Percentiles rank a stretch among this genome's conserved stretches.
Evolutionary conservation across 1,284 basidiomycete species (phyloP).

Genomic region (Volvariella volvacea): DNA sequence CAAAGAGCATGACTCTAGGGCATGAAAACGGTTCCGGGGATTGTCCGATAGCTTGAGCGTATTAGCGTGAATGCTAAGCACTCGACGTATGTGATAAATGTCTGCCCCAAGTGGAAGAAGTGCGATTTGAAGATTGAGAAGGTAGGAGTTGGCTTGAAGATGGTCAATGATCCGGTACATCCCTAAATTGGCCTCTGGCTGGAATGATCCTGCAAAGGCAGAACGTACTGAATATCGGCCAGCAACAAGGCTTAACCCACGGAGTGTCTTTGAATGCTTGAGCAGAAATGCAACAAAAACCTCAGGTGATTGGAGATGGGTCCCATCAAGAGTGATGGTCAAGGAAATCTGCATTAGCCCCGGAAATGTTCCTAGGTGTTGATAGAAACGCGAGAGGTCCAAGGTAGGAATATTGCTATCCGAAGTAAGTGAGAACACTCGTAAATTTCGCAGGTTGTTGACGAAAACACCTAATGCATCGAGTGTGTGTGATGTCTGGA

Average conservation of each 20-base stretch:
- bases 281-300: conserved; percentile 24
- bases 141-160: too few species aligned
- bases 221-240: conserved; percentile 19
- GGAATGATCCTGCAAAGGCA: conserved; percentile 8
- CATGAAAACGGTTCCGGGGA: too few species aligned
- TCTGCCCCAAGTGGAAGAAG: too few species aligned
- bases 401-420: conserved; percentile 24
- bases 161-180: conserved; percentile 25
- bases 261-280: conserved; percentile 23
- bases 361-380: conserved; percentile 27
- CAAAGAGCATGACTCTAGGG: too few species aligned
- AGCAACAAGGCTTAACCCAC: conserved; percentile 24
- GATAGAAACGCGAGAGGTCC: conserved; percentile 28
- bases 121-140: too few species aligned
- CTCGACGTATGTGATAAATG: too few species aligned
- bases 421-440: conserved; percentile 25
- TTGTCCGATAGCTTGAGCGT: too few species aligned
- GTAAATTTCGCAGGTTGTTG: conserved; percentile 27
- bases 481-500: conserved; percentile 20
- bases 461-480: conserved; percentile 30
- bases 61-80: too few species aligned
- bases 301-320: conserved; percentile 24
- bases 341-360: conserved; percentile 25
- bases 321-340: conserved; percentile 34
- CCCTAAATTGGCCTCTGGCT: conserved; percentile 25